Evolutionary conservation across 345 rosid species (phyloP), one percentile per base, ranked within the genome.

Genomic region (Lepidium aucheri): DNA sequence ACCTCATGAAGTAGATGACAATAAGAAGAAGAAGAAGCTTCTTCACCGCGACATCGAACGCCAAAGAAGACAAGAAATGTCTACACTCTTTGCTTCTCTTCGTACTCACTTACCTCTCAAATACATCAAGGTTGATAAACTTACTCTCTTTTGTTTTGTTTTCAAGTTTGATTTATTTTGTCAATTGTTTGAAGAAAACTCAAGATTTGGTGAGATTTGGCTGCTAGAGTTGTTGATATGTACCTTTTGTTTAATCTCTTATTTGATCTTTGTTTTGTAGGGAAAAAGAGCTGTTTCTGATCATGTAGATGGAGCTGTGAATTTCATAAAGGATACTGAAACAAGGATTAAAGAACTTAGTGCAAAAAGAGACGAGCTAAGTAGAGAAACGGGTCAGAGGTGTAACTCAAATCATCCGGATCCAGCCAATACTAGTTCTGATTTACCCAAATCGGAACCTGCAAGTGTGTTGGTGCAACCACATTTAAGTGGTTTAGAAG

Each of bases 241-340:
- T 14, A 12, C 8, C 17, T 53, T 60, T n/a, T 6, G 13, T 47
- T 63, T 14, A 0, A 10, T 36, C 18, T 18, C 20, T 17, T 41
- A 12, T 40, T 34, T 56, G 32, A 57, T 35, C 28, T 44, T 45
- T 13, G 22, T 28, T 28, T 43, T 53, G 10, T 51, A 83, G 85
- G 87, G 87, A 39, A 81, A 81, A 59, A 78, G 78, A 30, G 73
- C 83, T 41, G 64, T 51, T 44, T 81, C 88, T 16, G 85, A 84
- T 73, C 85, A 81, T 38, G 69, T 84, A 33, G 56, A 77, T 14
- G 85, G 70, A 35, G 82, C 83, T 8, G 79, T 70, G 53, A 74
- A 51, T 46, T 79, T 79, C 43, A 84, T 81, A 3, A 73, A 70
- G 62, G 72, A 81, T 26, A 63, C 74, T n/a, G 69, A 81, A 45